Conservation (phyloP, 371 early-diverging fungal species). For the Apophysomyces ossiformis region DNA sequence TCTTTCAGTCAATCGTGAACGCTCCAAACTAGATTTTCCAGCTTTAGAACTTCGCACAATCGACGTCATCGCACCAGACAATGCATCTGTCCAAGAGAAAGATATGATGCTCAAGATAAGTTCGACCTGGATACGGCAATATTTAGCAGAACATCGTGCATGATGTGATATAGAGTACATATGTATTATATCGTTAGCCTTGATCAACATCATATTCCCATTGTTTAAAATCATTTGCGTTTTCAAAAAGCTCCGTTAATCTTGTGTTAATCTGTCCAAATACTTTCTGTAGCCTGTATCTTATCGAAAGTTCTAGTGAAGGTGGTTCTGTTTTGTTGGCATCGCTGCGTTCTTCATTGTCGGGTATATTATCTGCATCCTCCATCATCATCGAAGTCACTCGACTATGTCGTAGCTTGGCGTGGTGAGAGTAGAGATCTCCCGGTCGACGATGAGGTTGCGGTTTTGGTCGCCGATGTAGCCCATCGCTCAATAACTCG, state of each 20-base stretch:
- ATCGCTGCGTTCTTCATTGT: background rate
- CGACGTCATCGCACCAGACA: conserved; percentile 69
- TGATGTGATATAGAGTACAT: conserved; percentile 69
- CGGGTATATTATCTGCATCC: conserved; percentile 4
- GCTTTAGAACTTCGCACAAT: conserved; percentile 75
- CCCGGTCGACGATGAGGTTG: conserved; percentile 16
- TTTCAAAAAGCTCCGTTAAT: conserved; percentile 52
- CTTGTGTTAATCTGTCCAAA: conserved; percentile 52
- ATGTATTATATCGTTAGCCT: conserved; percentile 27
- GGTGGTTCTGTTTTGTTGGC: conserved; percentile 15
- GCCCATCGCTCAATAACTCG: conserved; percentile 20
- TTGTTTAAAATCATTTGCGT: conserved; percentile 38
- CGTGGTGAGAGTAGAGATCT: conserved; percentile 4
- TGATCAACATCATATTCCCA: conserved; percentile 63
- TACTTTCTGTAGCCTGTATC: conserved; percentile 56
- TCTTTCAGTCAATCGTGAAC: conserved; percentile 64
- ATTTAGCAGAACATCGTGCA: conserved; percentile 32
- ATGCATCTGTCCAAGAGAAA: conserved; percentile 29
- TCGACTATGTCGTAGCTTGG: conserved; percentile 14
- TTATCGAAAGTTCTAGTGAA: conserved; percentile 38
- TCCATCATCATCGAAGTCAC: conserved; percentile 14
- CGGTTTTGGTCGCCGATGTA: conserved; percentile 11
- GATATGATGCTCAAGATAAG: conserved; percentile 71
- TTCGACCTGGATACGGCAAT: conserved; percentile 68
- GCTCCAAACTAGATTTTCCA: conserved; percentile 49